Conservation (phyloP, 2,329 filamentous ascomycete genomes). For the Colletotrichum theobromicola region DNA sequence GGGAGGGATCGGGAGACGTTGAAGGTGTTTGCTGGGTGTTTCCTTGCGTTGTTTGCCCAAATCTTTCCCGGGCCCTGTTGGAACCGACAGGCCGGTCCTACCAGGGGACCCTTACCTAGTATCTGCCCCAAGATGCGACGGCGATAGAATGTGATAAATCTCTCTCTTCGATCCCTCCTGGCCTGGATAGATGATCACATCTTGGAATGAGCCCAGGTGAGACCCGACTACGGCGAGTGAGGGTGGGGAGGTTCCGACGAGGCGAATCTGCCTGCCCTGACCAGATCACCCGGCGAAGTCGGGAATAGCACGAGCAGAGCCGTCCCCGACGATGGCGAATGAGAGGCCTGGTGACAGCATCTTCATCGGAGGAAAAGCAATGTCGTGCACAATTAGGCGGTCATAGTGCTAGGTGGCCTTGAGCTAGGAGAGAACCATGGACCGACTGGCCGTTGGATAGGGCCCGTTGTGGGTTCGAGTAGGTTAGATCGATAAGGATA, state of each 20-base stretch:
- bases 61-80: neutral
- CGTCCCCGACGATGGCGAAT: neutral
- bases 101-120: neutral
- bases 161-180: neutral
- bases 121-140: neutral
- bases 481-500: conserved; percentile 12
- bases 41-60: neutral
- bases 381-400: neutral
- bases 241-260: neutral
- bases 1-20: neutral
- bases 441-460: conserved; percentile 12
- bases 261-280: neutral
- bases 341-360: neutral
- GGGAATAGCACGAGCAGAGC: neutral
- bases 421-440: conserved; percentile 1
- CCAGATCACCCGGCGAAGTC: neutral
- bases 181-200: neutral
- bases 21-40: neutral
- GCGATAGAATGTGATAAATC: neutral
- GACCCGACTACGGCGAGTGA: neutral
- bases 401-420: neutral
- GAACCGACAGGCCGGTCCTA: neutral
- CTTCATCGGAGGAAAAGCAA: conserved; percentile 5
- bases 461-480: conserved; percentile 6
- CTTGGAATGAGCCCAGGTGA: neutral